A percentile compares a stretch with the other conserved stretches of the same genome.
phyloP scores from a whole-genome alignment of 805 yeast genomes.

The Starmera caribaea region DNA sequence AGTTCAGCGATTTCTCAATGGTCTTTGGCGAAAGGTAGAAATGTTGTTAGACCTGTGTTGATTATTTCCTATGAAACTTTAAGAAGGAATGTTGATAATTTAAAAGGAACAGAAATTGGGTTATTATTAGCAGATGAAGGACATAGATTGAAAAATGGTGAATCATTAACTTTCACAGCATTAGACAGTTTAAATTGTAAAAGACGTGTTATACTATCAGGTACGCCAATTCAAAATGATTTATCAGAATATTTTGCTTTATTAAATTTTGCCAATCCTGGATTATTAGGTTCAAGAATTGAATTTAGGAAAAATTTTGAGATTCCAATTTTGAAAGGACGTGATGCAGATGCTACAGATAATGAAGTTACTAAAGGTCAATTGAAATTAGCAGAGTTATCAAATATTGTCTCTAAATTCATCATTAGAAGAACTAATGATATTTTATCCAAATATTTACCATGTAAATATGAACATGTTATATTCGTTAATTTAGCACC shows the following conservation, averaged over 20 bases:
- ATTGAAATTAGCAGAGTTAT: conserved; percentile 55
- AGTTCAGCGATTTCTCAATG: conserved; percentile 63
- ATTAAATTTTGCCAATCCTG: conserved; percentile 90
- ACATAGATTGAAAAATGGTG: conserved; percentile 79
- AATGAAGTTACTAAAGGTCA: conserved; percentile 65
- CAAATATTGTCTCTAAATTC: conserved; percentile 73
- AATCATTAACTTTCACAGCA: conserved; percentile 83
- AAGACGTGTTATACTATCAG: conserved; percentile 85
- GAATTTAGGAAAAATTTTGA: conserved; percentile 87
- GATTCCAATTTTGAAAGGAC: conserved; percentile 64
- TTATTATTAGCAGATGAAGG: conserved; percentile 82
- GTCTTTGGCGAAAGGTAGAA: conserved; percentile 83
- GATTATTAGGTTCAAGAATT: conserved; percentile 70
- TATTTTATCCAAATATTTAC: conserved; percentile 84
- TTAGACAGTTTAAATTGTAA: conserved; percentile 75
- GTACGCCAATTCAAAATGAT: conserved; percentile 96
- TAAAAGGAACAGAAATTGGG: conserved; percentile 75
- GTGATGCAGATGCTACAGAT: conserved; percentile 87
- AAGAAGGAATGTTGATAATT: conserved; percentile 69
- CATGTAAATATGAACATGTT: conserved; percentile 94
- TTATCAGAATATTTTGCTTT: conserved; percentile 87
- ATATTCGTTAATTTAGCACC: conserved; percentile 82
- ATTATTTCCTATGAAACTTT: conserved; percentile 92
- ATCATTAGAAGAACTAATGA: conserved; percentile 95
- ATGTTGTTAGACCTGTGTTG: conserved; percentile 85